phyloP scores from a whole-genome alignment of 1,284 basidiomycete species.

The Pseudozyma tsukubaensis region DNA sequence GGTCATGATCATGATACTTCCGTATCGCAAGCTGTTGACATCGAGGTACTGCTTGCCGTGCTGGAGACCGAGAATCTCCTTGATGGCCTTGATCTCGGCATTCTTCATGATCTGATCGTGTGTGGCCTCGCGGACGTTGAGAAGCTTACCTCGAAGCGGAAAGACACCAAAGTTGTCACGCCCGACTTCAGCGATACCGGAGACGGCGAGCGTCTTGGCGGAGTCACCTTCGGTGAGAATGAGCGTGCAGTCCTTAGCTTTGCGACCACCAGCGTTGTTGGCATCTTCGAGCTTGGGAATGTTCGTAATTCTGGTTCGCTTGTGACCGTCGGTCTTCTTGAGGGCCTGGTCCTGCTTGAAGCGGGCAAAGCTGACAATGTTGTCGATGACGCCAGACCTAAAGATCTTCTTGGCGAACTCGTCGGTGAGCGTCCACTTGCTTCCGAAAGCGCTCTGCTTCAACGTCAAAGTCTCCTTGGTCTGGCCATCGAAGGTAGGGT shows the following conservation, averaged over 20 bases:
- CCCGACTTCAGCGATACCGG: constrained; percentile 92
- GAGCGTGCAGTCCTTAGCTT: constrained; percentile 85
- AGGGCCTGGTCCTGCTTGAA: constrained; percentile 95
- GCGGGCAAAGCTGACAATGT: constrained; percentile 93
- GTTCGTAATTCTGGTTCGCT: constrained; percentile 82
- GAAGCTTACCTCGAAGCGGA: constrained; percentile 93
- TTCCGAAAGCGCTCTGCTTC: constrained; percentile 86
- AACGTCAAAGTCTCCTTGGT: constrained; percentile 97
- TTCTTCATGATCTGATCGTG: constrained; percentile 99
- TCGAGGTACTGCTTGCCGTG: constrained; percentile 89
- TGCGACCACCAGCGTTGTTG: constrained; percentile 91
- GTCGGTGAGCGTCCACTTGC: constrained; percentile 87
- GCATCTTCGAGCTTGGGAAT: constrained; percentile 95
- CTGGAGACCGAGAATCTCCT: constrained; percentile 96
- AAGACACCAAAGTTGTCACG: constrained; percentile 98
- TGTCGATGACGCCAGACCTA: constrained; percentile 91
- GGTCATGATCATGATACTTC: constrained; percentile 99
- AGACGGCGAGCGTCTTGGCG: constrained; percentile 94
- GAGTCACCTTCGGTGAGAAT: constrained; percentile 99
- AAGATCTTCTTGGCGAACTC: constrained; percentile 95
- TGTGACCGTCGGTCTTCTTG: constrained; percentile 96
- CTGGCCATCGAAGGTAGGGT: constrained; percentile 98
- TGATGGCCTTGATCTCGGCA: constrained; percentile 94
- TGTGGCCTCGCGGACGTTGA: constrained; percentile 96
- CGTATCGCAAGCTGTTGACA: constrained; percentile 84